Evolutionary conservation across 208 protist genomes (phyloP), one percentile per base, ranked within the genome.

Genomic region (Leptomonas pyrrhocoris): DNA sequence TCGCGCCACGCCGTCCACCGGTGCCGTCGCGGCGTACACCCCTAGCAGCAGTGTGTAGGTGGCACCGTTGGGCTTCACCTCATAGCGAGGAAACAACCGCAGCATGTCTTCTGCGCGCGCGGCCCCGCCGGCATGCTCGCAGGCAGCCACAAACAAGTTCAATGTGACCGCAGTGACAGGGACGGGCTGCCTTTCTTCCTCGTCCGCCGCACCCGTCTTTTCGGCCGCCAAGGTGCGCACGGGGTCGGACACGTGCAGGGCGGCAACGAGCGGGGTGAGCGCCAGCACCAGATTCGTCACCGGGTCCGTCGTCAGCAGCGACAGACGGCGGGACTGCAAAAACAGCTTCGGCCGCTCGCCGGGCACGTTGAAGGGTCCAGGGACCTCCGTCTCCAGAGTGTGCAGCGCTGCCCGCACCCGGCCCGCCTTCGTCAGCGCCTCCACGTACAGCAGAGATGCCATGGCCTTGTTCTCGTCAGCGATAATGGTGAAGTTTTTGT

Each of bases 131-230:
- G 68, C 56, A 13, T 70, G 28, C n/a, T 81, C 80, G 60, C 74
- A 89, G 2, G 90, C 86, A 16, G 86, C 90, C 36, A 93, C 56
- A n/a, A 95, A 27, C 15, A 94, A 45, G 57, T 93, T 83, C 23
- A 94, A 80, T 19, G 88, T 84, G 8, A 73, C 77, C 25, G 76
- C 65, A 2, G 80, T 84, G 2, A 90, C 84, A 6, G 64, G 43
- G 9, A 73, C 74, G 12, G 55, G 38, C 4, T 36, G 42, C 15
- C 56, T 43, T 18, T 74, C 78, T 21, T 48, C 40, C 15, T 30
- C 83, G 18, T 68, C 62, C 0, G 59, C 48, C 1, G 86, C 77
- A 34, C 76, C 59, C 19, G 67, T 4, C 36, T 76, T 71, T 27
- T 65, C 72, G 15, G 36, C 49, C 11, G 71, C 43, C 23, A 77